Evolutionary conservation across 2,329 filamentous ascomycete species (phyloP).

Genomic region (Beauveria sp.): DNA sequence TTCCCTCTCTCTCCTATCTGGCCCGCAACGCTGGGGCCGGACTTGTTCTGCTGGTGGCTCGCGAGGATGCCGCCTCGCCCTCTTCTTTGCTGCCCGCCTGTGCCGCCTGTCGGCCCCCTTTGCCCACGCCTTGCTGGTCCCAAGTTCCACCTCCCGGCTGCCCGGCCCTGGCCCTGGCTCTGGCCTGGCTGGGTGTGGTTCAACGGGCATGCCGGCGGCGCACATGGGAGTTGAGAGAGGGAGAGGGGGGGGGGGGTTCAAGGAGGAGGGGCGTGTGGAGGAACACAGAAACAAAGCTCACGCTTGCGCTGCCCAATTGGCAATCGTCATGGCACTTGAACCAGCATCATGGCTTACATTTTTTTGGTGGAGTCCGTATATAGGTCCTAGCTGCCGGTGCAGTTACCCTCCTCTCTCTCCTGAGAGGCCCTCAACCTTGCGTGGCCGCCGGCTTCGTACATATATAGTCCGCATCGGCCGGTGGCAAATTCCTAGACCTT

Average conservation of each 20-base stretch:
- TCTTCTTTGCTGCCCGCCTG: no score
- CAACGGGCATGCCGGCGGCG: neutral
- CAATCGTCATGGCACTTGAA: conserved; percentile 1
- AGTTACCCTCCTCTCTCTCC: neutral
- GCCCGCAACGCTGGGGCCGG: neutral
- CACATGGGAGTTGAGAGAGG: neutral
- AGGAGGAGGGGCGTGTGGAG: conserved; percentile 1
- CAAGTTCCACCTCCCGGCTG: conserved; percentile 5
- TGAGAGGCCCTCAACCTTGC: neutral
- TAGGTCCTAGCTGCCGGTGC: conserved; percentile 1
- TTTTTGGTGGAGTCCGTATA: conserved; percentile 8
- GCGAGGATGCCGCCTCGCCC: no score
- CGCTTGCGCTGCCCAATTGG: conserved; percentile 10
- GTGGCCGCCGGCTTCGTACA: neutral
- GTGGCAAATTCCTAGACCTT: conserved; percentile 5
- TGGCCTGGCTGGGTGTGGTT: neutral
- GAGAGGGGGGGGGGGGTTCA: neutral
- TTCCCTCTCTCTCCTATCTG: neutral
- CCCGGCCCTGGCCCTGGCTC: neutral
- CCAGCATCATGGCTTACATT: conserved; percentile 11
- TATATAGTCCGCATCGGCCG: conserved; percentile 8
- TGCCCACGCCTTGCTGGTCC: neutral
- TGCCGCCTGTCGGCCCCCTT: no score
- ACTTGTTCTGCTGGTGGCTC: neutral
- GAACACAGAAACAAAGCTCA: conserved; percentile 9